Conservation (phyloP, 192 early-diverging fungal genomes). For the Phlyctochytrium arcticum region DNA sequence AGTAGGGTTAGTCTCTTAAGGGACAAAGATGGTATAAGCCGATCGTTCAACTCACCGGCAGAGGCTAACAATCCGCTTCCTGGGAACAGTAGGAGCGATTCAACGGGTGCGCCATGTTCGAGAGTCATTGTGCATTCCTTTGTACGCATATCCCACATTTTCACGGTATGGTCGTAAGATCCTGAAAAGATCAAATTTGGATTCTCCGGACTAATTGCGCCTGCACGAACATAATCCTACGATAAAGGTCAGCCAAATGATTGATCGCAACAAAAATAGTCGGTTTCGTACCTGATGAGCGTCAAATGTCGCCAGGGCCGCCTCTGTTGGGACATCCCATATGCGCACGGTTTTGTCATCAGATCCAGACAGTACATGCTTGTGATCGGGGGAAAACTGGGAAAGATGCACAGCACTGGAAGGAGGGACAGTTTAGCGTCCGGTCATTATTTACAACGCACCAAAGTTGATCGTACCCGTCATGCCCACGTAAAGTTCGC, state of each 20-base stretch:
- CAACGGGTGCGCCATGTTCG: constrained; percentile 82
- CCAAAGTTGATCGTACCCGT: constrained; percentile 11
- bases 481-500: constrained; percentile 60
- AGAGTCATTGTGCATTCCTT: constrained; percentile 71
- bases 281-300: constrained; percentile 59
- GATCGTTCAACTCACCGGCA: constrained; percentile 46
- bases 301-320: constrained; percentile 59
- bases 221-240: constrained; percentile 84
- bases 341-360: constrained; percentile 90
- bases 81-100: constrained; percentile 78
- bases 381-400: constrained; percentile 74
- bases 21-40: background rate
- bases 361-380: constrained; percentile 78
- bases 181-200: constrained; percentile 75
- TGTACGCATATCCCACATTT: constrained; percentile 85
- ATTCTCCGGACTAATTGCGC: constrained; percentile 67
- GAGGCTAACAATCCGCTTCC: constrained; percentile 75
- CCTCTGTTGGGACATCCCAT: constrained; percentile 91
- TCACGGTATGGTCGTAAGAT: constrained; percentile 94
- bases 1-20: background rate
- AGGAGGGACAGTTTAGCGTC: no score
- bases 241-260: background rate
- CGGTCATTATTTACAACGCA: no score
- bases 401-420: constrained; percentile 74
- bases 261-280: background rate